Base-by-base conservation (phyloP, 148 eudicot genomes). In the Gaultheria prostrata region DNA sequence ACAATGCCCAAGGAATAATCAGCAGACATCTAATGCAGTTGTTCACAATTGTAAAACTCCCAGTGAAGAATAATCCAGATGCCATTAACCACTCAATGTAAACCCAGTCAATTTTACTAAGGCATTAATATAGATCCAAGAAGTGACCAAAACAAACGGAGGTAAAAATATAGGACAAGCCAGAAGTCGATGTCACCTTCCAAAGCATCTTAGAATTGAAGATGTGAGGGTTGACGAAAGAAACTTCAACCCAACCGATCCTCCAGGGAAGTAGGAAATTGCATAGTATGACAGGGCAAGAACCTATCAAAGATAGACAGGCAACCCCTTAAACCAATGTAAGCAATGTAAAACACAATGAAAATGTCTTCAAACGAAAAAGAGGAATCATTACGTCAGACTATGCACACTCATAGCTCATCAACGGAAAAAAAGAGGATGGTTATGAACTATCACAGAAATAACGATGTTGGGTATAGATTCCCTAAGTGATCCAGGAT, bases 251-350 rank as follows among this genome's bases (percentile, higher is more conserved):
- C 93, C 93, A 35, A 90, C 85, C 6, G 92, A 91, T 80, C 93
- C 93, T 82, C 92, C 93, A 35, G 93, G 93, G 80, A 91, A 91
- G 88, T 91, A 91, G 45, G 93, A 91, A 65, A 91, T 87, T n/a
- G 85, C 90, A 83, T 91, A 91, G 80, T 91, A 89, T 21, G 86
- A 85, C 77, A 91, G 87, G 24, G 93, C 91, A 81, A 91, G 88
- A 78, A 91, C 92, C 93, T 91, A 63, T 32, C 32, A 76, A 76
- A 79, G 30, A 82, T 32, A 17, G 71, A 69, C 33, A 43, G 32
- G 49, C 71, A 39, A 32, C 70, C 43, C 43, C 24, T 50, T 61
- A 46, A 49, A 30, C n/a, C 10, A 80, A 53, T 32, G 32, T 17
- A 78, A 57, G 30, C 8, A 15, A 21, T 43, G n/a, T n/a, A n/a